phyloP scores from a whole-genome alignment of 1,284 basidiomycete genomes.

The Apiotrichum akiyoshidainum region DNA sequence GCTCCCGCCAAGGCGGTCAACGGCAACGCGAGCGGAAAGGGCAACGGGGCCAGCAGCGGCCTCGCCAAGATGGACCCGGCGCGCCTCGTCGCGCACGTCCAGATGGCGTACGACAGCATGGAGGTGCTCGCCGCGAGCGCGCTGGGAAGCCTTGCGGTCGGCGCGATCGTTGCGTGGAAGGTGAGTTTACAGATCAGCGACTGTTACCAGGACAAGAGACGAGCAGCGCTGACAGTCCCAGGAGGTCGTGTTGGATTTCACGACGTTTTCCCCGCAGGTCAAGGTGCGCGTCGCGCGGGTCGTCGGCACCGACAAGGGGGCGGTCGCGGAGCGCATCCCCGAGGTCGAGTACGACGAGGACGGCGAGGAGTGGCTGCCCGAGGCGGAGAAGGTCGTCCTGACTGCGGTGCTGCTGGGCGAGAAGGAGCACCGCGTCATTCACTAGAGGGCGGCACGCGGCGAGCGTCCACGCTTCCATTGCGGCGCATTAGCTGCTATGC shows the following conservation, averaged over 20 bases:
- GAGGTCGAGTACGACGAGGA: conserved; percentile 7
- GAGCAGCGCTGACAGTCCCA: conserved; percentile 9
- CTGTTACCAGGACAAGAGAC: too few relatives aligned
- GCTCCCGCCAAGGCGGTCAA: too few relatives aligned
- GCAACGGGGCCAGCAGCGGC: too few relatives aligned
- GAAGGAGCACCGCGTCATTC: neutral
- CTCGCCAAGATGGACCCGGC: neutral
- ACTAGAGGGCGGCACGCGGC: too few relatives aligned
- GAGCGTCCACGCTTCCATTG: neutral
- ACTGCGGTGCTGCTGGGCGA: neutral
- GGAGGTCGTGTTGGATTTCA: conserved; percentile 38
- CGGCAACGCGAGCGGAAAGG: neutral
- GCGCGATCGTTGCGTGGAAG: conserved; percentile 32
- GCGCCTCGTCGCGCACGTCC: neutral
- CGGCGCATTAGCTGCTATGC: too few relatives aligned
- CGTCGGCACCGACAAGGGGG: neutral
- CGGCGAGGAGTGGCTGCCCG: neutral
- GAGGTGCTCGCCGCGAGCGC: neutral
- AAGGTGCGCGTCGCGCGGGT: conserved; percentile 29
- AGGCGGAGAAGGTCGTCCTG: neutral
- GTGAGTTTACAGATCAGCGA: too few relatives aligned
- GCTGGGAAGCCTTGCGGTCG: conserved; percentile 1
- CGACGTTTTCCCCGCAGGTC: conserved; percentile 39
- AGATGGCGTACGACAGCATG: conserved; percentile 19
- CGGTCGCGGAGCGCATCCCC: neutral